phyloP scores from a whole-genome alignment of 768 basidiomycete genomes.

The Lyophyllum decastes region DNA sequence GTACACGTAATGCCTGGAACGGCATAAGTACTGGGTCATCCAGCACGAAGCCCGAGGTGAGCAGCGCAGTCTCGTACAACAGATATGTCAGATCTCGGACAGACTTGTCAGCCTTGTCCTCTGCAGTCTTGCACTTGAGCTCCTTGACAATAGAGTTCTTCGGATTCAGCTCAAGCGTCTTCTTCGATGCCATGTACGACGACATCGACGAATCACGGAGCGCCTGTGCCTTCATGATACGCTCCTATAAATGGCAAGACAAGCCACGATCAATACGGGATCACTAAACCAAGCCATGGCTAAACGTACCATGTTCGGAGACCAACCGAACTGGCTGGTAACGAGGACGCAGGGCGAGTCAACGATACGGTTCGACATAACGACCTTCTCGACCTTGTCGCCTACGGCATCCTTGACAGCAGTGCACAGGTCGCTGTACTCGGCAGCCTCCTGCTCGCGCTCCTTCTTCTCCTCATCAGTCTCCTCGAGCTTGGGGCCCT shows the following conservation, averaged over 20 bases:
- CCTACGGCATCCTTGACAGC: constrained; percentile 98
- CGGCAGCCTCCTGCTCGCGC: constrained; percentile 83
- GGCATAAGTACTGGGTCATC: no score
- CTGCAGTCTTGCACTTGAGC: constrained; percentile 91
- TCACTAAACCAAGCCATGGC: background rate
- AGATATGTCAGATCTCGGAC: constrained; percentile 96
- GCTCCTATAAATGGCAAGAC: constrained; percentile 51
- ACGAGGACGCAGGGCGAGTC: constrained; percentile 97
- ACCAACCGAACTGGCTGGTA: constrained; percentile 99
- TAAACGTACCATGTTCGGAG: constrained; percentile 87
- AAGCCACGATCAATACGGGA: background rate
- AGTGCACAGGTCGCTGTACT: constrained; percentile 87
- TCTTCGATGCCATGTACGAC: constrained; percentile 98
- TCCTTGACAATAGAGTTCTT: constrained; percentile 93
- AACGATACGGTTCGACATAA: constrained; percentile 95
- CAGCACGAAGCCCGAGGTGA: constrained; percentile 94
- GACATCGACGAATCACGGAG: constrained; percentile 97
- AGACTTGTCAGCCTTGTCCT: constrained; percentile 98
- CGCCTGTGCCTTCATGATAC: constrained; percentile 99
- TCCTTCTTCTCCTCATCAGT: constrained; percentile 94
- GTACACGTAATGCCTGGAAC: no score
- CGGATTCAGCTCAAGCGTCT: constrained; percentile 97
- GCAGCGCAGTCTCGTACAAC: constrained; percentile 94
- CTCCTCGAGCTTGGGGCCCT: constrained; percentile 98
- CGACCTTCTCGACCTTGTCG: constrained; percentile 99